phyloP scores from a whole-genome alignment of 169 alveolate species.

The Theileria equi region DNA sequence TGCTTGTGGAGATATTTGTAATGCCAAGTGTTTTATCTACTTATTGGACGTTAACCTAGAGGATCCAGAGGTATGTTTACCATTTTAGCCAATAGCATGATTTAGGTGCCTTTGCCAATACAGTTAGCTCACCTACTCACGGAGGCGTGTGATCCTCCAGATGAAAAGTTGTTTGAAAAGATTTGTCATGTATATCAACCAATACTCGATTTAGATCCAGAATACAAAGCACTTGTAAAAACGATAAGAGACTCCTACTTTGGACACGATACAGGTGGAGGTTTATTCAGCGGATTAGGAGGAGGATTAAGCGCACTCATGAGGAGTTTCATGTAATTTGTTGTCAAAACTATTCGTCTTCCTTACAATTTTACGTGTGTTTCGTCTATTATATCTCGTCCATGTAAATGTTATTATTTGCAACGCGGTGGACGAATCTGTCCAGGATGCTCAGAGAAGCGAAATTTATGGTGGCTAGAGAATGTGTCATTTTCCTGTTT shows the following conservation, averaged over 20 bases:
- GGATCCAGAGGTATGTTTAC: constrained; percentile 1
- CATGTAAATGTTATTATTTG: too few relatives aligned
- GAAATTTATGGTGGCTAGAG: too few relatives aligned
- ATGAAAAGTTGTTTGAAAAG: constrained; percentile 25
- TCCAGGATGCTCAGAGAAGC: too few relatives aligned
- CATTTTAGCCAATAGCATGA: neutral
- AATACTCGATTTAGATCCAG: constrained; percentile 32
- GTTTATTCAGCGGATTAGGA: too few relatives aligned
- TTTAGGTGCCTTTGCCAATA: constrained; percentile 53
- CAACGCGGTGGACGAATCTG: too few relatives aligned
- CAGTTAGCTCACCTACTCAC: constrained; percentile 52
- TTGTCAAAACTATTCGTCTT: too few relatives aligned
- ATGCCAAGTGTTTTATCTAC: constrained; percentile 51
- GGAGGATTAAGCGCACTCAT: too few relatives aligned
- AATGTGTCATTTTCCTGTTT: too few relatives aligned
- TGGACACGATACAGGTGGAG: neutral
- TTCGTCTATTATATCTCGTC: too few relatives aligned
- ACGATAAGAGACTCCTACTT: neutral
- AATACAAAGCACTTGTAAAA: constrained; percentile 26
- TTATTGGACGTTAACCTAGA: constrained; percentile 50
- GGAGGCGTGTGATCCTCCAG: constrained; percentile 43
- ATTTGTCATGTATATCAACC: constrained; percentile 44
- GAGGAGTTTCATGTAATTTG: too few relatives aligned
- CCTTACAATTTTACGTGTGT: too few relatives aligned
- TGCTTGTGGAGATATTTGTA: constrained; percentile 20